A percentile compares a stretch with the other conserved stretches of the same genome.
Conservation (phyloP, 148 eudicot species). For the Polygonum aviculare region DNA sequence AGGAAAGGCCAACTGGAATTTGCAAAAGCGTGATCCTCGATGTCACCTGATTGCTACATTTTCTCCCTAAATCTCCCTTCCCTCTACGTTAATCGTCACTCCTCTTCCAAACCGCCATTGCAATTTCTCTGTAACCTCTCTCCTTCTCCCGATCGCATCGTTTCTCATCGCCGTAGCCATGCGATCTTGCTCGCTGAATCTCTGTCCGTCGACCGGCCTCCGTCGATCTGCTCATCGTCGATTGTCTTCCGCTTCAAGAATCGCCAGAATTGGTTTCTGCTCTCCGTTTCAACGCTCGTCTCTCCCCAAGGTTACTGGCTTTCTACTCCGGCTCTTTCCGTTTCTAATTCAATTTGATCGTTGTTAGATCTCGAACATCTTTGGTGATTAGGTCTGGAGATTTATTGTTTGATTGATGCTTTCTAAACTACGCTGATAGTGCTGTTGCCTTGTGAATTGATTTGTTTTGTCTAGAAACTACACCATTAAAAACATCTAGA, state of each 20-base stretch:
- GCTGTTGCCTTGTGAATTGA: neutral
- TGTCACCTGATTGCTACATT: slow-evolving; percentile 5
- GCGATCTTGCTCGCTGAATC: slow-evolving; percentile 7
- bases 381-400: neutral
- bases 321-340: neutral
- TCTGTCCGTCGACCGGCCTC: neutral
- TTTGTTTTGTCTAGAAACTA: neutral
- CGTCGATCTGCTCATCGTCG: slow-evolving; percentile 7
- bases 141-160: neutral
- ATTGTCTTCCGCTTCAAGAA: neutral
- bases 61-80: neutral
- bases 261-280: slow-evolving; percentile 5
- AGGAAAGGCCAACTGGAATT: neutral
- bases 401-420: neutral
- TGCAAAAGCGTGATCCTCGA: neutral
- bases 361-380: neutral
- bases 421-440: neutral
- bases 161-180: neutral
- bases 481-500: neutral
- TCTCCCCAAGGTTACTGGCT: neutral
- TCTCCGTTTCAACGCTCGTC: neutral
- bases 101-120: neutral
- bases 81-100: neutral
- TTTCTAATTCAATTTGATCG: neutral
- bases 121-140: neutral